Evolutionary conservation across 1,284 basidiomycete species (phyloP).

Genomic region (Pseudozyma tsukubaensis): DNA sequence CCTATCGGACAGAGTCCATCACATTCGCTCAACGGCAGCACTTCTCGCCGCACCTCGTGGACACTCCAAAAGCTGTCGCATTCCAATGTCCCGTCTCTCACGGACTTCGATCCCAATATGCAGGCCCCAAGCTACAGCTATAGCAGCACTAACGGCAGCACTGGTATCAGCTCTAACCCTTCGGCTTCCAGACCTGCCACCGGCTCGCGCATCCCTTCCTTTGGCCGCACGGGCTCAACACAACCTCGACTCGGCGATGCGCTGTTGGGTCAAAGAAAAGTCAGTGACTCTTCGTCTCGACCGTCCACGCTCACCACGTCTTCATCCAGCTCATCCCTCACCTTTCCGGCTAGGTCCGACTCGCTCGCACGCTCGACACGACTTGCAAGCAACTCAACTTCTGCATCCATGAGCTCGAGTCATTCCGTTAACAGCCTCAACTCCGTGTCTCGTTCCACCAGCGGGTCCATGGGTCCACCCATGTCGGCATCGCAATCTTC

Average conservation of each 20-base stretch:
- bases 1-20: slow-evolving; percentile 11
- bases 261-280: slow-evolving; percentile 44
- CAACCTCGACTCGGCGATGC: slow-evolving; percentile 51
- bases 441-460: slow-evolving; percentile 36
- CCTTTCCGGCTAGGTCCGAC: slow-evolving; percentile 39
- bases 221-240: slow-evolving; percentile 28
- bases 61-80: slow-evolving; percentile 27
- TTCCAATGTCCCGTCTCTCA: slow-evolving; percentile 11
- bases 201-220: slow-evolving; percentile 42
- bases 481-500: slow-evolving; percentile 31
- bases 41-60: slow-evolving; percentile 39
- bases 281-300: slow-evolving; percentile 37
- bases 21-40: slow-evolving; percentile 3
- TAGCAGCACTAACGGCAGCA: background rate
- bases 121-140: slow-evolving; percentile 1
- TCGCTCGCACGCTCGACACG: slow-evolving; percentile 29
- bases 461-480: slow-evolving; percentile 45
- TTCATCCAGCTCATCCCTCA: slow-evolving; percentile 35
- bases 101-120: slow-evolving; percentile 31
- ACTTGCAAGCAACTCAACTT: slow-evolving; percentile 14
- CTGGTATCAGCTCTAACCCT: background rate
- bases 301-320: slow-evolving; percentile 27
- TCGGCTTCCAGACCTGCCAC: slow-evolving; percentile 26
- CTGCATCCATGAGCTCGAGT: slow-evolving; percentile 22
- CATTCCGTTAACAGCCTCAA: slow-evolving; percentile 25